Base-by-base conservation (phyloP, 495 filamentous ascomycete genomes). In the Thermothielavioides terrestris region DNA sequence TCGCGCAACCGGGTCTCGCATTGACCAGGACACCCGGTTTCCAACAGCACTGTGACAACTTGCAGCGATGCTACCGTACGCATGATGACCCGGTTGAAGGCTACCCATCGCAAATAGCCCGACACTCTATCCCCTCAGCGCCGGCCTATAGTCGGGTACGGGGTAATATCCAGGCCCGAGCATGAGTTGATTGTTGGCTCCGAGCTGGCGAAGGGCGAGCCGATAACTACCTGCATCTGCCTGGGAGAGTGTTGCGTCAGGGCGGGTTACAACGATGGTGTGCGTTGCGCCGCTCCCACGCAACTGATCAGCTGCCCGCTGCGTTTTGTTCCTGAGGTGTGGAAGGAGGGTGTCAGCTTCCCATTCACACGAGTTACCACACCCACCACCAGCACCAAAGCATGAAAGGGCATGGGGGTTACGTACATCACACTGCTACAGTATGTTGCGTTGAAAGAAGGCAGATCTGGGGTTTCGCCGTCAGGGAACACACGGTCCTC, bases 221-320 rank as follows among this genome's bases (percentile, higher is more conserved):
- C 30, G 22, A 48, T 25, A 41, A n/a, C 32, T 35, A n/a, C 10
- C 4, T 34, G 31, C 31, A 34, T 34, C n/a, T 11, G 31, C 9
- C 31, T 34, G 31, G 9, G 20, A 15, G 38, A 26, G 38, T 21
- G 36, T 11, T 42, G 21, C 35, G 20, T 32, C 18, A 17, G 50
- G 18, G 32, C 39, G 35, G 18, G 40, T 41, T 42, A 30, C 27
- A 26, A 46, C 38, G 20, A 27, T 43, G 38, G 15, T 39, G 46
- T 52, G 47, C 38, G n/a, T n/a, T n/a, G n/a, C n/a, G n/a, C n/a
- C n/a, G n/a, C 22, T 39, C 46, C 36, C 31, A 42, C 26, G 18
- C 46, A 40, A 34, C 45, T 47, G 30, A 20, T 49, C 50, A 52
- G 47, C 39, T 58, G 56, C 56, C 48, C 48, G 42, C 18, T 42